Evolutionary conservation across 2,329 filamentous ascomycete genomes (phyloP), one percentile per base, ranked within the genome.

Genomic region (Diaporthe longicolla): DNA sequence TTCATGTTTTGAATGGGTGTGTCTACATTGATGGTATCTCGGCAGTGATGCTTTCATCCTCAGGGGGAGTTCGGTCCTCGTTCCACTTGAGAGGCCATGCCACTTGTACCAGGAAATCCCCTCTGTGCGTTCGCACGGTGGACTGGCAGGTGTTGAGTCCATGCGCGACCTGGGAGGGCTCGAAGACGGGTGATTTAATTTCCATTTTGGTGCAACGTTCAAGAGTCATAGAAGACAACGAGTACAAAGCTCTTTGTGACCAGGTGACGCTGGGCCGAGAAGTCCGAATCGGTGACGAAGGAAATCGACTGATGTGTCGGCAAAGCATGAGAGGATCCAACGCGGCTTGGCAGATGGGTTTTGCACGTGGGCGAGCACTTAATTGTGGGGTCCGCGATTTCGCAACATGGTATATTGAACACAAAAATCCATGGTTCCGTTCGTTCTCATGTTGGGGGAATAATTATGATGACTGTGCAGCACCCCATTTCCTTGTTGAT

Each of bases 81-180:
- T 70, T 70, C 66, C 66, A 70, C 43, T 70, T 70, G n/a, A 70
- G 32, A 40, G 66, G 66, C 66, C 66, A 70, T 54, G 66, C 66
- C 17, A 70, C 66, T 43, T 70, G 66, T 26, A 57, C 50, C 29
- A 70, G 66, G 48, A 70, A 70, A 40, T 70, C 66, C 3, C 66
- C 66, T 26, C 66, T 70, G 50, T 40, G 50, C 17, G 66, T 70
- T 32, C 66, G 50, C 17, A 70, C 66, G 15, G 37, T 26, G 32
- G 50, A 70, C 48, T 70, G 66, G 24, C 66, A 70, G 8, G 50
- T 70, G 66, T 70, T 70, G 19, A 50, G 50, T 37, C 50, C 32
- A 40, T 54, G 32, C 8, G 66, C 66, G 50, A 24, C 50, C 66
- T 70, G 45, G 4, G 21, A 37, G n/a, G 66, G 66, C 66, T 52